These are phyloP conservation scores for Peniophora sp. DNA, from an alignment of 1,284 basidiomycete genomes.

Conservation along the genomic window DNA sequence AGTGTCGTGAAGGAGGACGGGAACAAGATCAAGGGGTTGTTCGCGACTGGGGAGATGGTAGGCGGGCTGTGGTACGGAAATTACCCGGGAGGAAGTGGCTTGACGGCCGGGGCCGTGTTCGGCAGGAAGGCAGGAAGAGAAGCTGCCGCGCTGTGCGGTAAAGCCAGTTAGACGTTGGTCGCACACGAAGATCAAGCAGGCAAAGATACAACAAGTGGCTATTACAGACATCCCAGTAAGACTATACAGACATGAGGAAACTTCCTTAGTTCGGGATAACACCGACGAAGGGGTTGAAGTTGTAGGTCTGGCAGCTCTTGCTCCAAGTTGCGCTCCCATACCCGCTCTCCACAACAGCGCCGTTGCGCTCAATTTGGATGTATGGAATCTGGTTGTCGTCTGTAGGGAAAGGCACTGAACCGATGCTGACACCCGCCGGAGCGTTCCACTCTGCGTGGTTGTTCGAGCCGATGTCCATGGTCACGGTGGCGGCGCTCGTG, in stretches of 20 bases:
- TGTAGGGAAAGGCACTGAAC: conserved; percentile 22
- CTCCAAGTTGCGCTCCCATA: conserved; percentile 21
- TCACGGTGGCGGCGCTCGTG: conserved; percentile 19
- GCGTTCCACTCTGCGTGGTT: conserved; percentile 20
- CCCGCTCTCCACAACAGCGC: conserved; percentile 15
- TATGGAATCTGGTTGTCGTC: conserved; percentile 25
- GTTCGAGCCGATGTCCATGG: conserved; percentile 21
- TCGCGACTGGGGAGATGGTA: conserved; percentile 60
- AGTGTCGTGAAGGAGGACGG: conserved; percentile 38
- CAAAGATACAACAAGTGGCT: too few species aligned
- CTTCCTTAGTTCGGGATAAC: background rate
- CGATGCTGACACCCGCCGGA: conserved; percentile 21
- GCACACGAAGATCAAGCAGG: too few species aligned
- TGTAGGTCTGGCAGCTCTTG: conserved; percentile 6
- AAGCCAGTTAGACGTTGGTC: background rate
- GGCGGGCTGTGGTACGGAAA: conserved; percentile 55
- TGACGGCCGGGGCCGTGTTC: conserved; percentile 62
- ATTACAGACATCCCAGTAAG: too few species aligned
- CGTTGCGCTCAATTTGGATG: conserved; percentile 20
- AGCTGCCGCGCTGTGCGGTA: conserved; percentile 22
- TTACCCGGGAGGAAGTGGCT: conserved; percentile 62
- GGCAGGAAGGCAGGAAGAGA: conserved; percentile 49
- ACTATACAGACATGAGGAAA: too few species aligned
- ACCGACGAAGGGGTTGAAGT: conserved; percentile 2
- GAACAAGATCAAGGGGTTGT: conserved; percentile 41